Evolutionary conservation across 495 filamentous ascomycete species (phyloP), one percentile per base, ranked within the genome.

Genomic region (Penicillium simplicissimum): DNA sequence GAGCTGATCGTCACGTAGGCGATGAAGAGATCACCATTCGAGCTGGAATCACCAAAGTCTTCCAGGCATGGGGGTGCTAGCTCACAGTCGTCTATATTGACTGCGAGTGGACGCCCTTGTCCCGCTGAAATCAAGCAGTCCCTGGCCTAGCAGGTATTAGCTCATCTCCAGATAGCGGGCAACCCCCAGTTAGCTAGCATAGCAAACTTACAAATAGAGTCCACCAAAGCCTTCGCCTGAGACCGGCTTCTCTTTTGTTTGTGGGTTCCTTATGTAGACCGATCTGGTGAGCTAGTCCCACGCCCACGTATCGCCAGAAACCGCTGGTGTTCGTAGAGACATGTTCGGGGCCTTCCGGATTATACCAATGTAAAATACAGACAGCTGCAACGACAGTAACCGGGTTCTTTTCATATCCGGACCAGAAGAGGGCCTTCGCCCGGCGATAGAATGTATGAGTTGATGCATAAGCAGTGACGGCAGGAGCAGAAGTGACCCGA

Each of bases 331-430:
- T 69, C 14, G 66, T 71, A 21, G 66, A 69, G 33, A 71, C 68
- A 36, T 63, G 66, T 36, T 71, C 66, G 2, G 66, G 65, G 15
- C 68, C 63, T 63, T 67, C 65, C 0, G 66, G 68, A 48, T 67
- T 71, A 42, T 71, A 71, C 68, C 68, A 71, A 53, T 69, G 66
- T 34, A 71, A 23, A 21, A 71, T 65, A 35, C 69, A 71, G 36
- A 69, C 69, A 13, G 64, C 64, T 28, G 67, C 69, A 13, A 69
- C 62, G 6, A 69, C 67, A 7, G 69, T 71, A 4, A 69, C 37
- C 4, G 69, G 69, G 23, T 69, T 69, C 38, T 61, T 71, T 35
- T 69, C 69, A 37, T 66, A 71, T 19, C 68, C 68, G 5, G 66
- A 69, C 68, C 66, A 69, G 35, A 71, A 66, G 9, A 71, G 47